Percentiles rank a stretch among this genome's conserved stretches.
Conservation (phyloP, 2,329 filamentous ascomycete species). For the Fusarium scirpi region DNA sequence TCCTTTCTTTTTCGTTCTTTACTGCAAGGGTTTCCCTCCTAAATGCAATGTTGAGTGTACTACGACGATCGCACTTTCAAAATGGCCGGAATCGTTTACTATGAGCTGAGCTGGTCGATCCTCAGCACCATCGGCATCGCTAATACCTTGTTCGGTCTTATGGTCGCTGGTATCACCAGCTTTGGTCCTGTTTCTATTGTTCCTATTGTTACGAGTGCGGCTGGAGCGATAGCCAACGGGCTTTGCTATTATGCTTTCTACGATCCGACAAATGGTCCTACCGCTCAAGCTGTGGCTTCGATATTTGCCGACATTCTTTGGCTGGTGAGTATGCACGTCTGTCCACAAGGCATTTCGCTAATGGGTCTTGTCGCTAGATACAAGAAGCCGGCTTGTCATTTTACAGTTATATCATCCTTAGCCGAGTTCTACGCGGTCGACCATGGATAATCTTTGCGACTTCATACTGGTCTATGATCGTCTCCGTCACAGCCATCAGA, state of each 20-base stretch:
- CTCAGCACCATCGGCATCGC: slow-evolving; percentile 59
- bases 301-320: slow-evolving; percentile 56
- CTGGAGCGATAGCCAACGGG: slow-evolving; percentile 57
- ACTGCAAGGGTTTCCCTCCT: slow-evolving; percentile 1
- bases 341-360: not conserved
- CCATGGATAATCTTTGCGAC: slow-evolving; percentile 58
- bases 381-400: slow-evolving; percentile 60
- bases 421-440: slow-evolving; percentile 61
- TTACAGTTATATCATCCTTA: slow-evolving; percentile 65
- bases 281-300: slow-evolving; percentile 51
- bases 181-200: slow-evolving; percentile 54
- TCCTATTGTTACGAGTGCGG: slow-evolving; percentile 55
- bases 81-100: slow-evolving; percentile 49
- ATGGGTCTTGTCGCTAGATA: slow-evolving; percentile 46
- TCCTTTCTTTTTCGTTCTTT: not conserved
- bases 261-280: slow-evolving; percentile 32
- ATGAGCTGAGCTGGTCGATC: slow-evolving; percentile 59
- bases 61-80: slow-evolving; percentile 10
- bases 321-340: slow-evolving; percentile 50
- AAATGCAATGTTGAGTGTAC: slow-evolving; percentile 6
- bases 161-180: slow-evolving; percentile 56
- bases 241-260: slow-evolving; percentile 60
- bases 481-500: slow-evolving; percentile 63
- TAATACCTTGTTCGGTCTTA: slow-evolving; percentile 54
- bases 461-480: slow-evolving; percentile 69